Evolutionary conservation across 2,329 filamentous ascomycete genomes (phyloP), one percentile per base, ranked within the genome.

Genomic region (Apiospora sp.): DNA sequence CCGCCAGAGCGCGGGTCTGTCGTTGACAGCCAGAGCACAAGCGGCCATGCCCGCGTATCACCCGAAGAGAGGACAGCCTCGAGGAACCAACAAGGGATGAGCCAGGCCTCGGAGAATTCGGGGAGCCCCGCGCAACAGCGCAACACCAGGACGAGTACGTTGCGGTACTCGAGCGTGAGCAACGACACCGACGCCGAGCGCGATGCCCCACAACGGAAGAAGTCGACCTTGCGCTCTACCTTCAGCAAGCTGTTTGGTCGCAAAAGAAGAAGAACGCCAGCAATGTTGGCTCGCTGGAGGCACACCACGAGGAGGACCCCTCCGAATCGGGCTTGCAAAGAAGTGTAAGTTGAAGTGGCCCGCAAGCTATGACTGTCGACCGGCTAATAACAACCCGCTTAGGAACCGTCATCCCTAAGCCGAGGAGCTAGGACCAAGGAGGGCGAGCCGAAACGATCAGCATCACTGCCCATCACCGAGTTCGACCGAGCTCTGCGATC

Each of bases 401-500:
- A 86, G 85, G 84, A 84, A 75, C 83, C 82, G 44, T 80, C 81
- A 68, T 82, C 80, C 58, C 79, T 83, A 71, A 81, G 75, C 24
- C 41, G 46, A 74, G 81, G 78, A 74, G 76, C 69, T 75, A 74
- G 69, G 70, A 74, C 74, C 58, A 82, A 79, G 68, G 82, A 81
- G 70, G 77, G 67, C 73, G 85, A 85, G 74, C 81, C 84, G 24
- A 89, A 90, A 77, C 87, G 89, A 71, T 89, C 90, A 10, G 84
- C 85, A 5, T 91, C 90, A 6, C 77, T 91, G 44, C 90, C 90
- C 12, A 85, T 91, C 69, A 89, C 87, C 67, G 90, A 92, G 76
- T 90, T 87, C 74, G 88, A 90, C 74, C 85, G 87, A 61, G 90
- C 90, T 1, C 78, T 92, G 49, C 85, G 89, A 64, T 92, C 90